These are phyloP conservation scores for Colletotrichum magnum DNA, from an alignment of 2,329 filamentous ascomycete species.

Conservation along the genomic window DNA sequence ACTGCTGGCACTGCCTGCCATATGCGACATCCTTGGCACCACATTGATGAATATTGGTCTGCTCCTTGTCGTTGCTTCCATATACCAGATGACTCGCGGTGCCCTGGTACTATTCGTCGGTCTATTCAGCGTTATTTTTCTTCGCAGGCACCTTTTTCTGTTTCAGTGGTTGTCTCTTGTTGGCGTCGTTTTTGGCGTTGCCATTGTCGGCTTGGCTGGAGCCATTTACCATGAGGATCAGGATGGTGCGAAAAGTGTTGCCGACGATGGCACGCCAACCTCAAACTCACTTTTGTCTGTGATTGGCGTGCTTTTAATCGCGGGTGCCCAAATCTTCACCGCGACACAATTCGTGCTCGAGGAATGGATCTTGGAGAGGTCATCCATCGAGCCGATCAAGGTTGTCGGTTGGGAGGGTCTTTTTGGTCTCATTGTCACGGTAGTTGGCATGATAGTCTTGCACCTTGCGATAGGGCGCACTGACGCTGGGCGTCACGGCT, in stretches of 20 bases:
- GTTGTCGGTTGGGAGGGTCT: slow-evolving; percentile 97
- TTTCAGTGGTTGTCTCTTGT: slow-evolving; percentile 95
- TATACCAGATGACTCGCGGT: slow-evolving; percentile 98
- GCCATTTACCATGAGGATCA: slow-evolving; percentile 81
- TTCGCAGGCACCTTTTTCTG: slow-evolving; percentile 82
- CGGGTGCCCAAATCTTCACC: slow-evolving; percentile 95
- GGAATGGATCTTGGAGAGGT: slow-evolving; percentile 86
- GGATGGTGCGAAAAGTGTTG: slow-evolving; percentile 53
- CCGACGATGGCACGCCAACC: slow-evolving; percentile 9
- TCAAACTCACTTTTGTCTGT: slow-evolving; percentile 75
- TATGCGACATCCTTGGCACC: slow-evolving; percentile 94
- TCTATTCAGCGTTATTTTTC: slow-evolving; percentile 92
- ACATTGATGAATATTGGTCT: slow-evolving; percentile 98
- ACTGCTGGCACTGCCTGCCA: slow-evolving; percentile 86
- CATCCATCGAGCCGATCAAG: slow-evolving; percentile 80
- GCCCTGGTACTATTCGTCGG: slow-evolving; percentile 96
- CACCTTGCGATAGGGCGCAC: slow-evolving; percentile 84
- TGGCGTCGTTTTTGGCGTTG: slow-evolving; percentile 90
- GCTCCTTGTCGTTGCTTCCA: slow-evolving; percentile 92
- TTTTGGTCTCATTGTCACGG: slow-evolving; percentile 88
- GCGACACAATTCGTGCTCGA: slow-evolving; percentile 97
- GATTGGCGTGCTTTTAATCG: slow-evolving; percentile 90
- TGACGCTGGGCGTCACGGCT: slow-evolving; percentile 80
- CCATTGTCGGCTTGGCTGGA: slow-evolving; percentile 89
- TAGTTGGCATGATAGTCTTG: slow-evolving; percentile 83